Percentiles rank a stretch among this genome's conserved stretches.
These are phyloP conservation scores for Umbelopsis vinacea DNA, from an alignment of 192 early-diverging fungal genomes.

Conservation along the genomic window DNA sequence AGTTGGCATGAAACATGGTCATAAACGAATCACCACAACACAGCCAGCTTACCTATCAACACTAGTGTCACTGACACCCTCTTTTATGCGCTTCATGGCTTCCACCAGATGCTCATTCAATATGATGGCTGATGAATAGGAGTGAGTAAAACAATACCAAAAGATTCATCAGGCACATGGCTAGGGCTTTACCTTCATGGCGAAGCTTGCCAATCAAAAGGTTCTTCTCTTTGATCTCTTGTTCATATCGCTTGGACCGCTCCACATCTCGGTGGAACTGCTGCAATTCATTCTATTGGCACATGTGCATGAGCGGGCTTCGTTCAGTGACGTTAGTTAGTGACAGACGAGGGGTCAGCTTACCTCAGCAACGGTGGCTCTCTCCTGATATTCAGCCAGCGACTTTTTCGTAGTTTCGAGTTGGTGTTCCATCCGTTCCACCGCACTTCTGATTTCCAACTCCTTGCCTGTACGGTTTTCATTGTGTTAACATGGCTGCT, in stretches of 20 bases:
- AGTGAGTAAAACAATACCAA: neutral
- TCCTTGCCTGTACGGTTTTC: slow-evolving; percentile 44
- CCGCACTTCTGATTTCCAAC: slow-evolving; percentile 59
- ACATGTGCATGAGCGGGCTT: slow-evolving; percentile 24
- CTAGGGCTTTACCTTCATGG: slow-evolving; percentile 64
- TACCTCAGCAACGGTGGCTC: slow-evolving; percentile 65
- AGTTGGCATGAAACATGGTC: neutral
- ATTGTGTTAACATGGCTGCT: neutral
- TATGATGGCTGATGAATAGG: slow-evolving; percentile 65
- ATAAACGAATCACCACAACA: too few relatives aligned
- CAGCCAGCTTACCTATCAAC: slow-evolving; percentile 71
- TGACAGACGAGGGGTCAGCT: neutral
- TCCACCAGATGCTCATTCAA: slow-evolving; percentile 91
- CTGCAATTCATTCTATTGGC: slow-evolving; percentile 56
- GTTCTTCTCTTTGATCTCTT: slow-evolving; percentile 73
- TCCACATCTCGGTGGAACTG: slow-evolving; percentile 55
- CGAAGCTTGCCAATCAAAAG: slow-evolving; percentile 77
- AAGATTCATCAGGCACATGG: neutral
- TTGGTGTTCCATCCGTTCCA: slow-evolving; percentile 59
- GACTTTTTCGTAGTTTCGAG: slow-evolving; percentile 43
- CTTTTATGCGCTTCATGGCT: slow-evolving; percentile 86
- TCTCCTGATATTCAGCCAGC: slow-evolving; percentile 58
- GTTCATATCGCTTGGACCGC: slow-evolving; percentile 58
- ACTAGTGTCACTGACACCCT: slow-evolving; percentile 78
- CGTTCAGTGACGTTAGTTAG: too few relatives aligned